These are phyloP conservation scores for Rosa persica DNA, from an alignment of 306 rosid genomes.

Conservation along the genomic window DNA sequence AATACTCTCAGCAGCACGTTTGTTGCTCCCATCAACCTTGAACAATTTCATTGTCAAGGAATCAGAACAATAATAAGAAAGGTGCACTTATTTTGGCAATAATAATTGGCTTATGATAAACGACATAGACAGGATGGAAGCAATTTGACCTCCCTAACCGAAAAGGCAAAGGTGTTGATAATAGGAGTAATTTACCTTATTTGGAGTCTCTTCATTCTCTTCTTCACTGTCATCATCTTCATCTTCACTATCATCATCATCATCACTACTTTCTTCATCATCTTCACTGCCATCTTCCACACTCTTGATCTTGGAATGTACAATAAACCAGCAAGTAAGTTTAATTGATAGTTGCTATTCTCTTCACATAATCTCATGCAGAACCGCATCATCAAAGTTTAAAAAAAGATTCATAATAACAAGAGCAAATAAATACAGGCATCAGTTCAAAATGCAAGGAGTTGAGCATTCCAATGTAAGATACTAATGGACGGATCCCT, in stretches of 20 bases:
- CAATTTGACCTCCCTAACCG: not conserved
- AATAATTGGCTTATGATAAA: conserved; percentile 7
- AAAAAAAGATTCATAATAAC: not conserved
- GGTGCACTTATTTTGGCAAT: not conserved
- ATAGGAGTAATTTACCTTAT: conserved; percentile 40
- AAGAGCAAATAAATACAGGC: not conserved
- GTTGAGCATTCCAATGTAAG: not conserved
- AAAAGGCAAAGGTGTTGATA: not conserved
- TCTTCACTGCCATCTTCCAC: conserved; percentile 30
- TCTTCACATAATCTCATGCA: not conserved
- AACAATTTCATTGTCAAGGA: not conserved
- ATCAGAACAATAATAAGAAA: not conserved
- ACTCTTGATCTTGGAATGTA: conserved; percentile 32
- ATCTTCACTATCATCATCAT: conserved; percentile 25
- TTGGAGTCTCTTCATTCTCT: conserved; percentile 49
- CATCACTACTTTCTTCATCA: conserved; percentile 26
- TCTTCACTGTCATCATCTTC: conserved; percentile 39
- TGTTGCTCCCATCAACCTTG: conserved; percentile 48
- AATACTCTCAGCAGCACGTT: conserved; percentile 44
- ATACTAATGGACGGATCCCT: not conserved
- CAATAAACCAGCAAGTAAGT: conserved; percentile 7
- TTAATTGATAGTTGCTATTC: not conserved
- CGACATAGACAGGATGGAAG: not conserved
- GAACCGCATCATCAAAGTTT: not conserved
- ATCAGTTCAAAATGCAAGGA: conserved; percentile 7